Base-by-base conservation (phyloP, 75 land plant genomes). In the Gnetum montanum region DNA sequence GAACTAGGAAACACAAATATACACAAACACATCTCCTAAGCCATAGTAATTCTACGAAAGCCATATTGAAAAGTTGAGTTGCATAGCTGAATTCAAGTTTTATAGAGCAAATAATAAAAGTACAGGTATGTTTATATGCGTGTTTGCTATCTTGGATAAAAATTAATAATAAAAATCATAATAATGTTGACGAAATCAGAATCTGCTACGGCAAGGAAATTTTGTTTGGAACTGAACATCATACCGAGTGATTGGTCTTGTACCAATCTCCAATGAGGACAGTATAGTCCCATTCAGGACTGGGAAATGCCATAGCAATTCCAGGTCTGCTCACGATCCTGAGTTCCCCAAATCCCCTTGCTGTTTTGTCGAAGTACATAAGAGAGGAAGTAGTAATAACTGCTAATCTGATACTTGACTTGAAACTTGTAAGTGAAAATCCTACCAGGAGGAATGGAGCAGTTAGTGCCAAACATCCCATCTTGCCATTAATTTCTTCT, bases 401-500 rank as follows among this genome's bases (percentile, higher is more conserved):
- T 81, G 1, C 97, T 95, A 19, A 92, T 81, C 61, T 92, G 97
- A 58, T 92, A 94, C 57, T 92, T 92, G 20, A 67, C 62, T 59
- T 88, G 89, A 47, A 92, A 78, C 12, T 56, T 46, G 59, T 92
- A 92, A 0, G 94, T 88, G 60, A 76, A 81, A 68, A 76, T 88
- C 43, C 48, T 43, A 1, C 84, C 72, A 2, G 97, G 90, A 1
- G 55, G 86, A 16, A 92, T 92, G 1, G 95, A 86, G 66, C 97
- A 92, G 61, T 71, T 92, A 12, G 95, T 92, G 15, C 95, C 97
- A 30, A 36, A 50, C 3, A 84, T 74, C 53, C 97, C 97, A 55
- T 92, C 97, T 57, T 92, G 97, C 94, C 94, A 92, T 7, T 83
- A 82, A 35, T 86, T 84, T 62, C 80, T 82, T 49, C 97, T 62